Percentiles rank a stretch among this genome's conserved stretches.
phyloP scores from a whole-genome alignment of 2,329 filamentous ascomycete species.

The Alternaria tenuissima region DNA sequence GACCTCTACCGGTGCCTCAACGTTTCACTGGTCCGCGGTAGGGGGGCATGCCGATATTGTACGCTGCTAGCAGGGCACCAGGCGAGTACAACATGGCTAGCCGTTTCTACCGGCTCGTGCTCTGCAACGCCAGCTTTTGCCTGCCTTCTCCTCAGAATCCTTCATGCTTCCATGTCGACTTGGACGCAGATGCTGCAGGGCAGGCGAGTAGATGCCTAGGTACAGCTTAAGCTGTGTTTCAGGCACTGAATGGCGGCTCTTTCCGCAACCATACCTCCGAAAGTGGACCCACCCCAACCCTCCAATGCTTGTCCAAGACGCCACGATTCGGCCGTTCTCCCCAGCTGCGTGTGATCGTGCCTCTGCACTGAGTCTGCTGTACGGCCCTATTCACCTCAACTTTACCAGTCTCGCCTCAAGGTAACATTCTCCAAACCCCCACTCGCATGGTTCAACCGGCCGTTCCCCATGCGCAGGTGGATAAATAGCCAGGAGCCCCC shows the following conservation, averaged over 20 bases:
- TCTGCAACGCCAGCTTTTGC: constrained; percentile 4
- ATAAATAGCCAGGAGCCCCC: constrained; percentile 5
- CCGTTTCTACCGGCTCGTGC: constrained; percentile 15
- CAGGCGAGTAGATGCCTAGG: not conserved
- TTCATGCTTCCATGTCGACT: not conserved
- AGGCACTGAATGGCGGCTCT: constrained; percentile 16
- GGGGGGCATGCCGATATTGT: constrained; percentile 4
- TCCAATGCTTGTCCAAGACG: constrained; percentile 7
- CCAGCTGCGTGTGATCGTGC: not conserved
- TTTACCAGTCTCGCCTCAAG: not conserved
- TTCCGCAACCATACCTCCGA: constrained; percentile 22
- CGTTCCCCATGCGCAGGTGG: constrained; percentile 7
- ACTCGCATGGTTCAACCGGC: not conserved
- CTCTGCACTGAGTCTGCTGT: not conserved
- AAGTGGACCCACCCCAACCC: constrained; percentile 12
- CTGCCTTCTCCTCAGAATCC: not conserved
- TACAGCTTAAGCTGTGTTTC: constrained; percentile 8
- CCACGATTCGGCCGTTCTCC: not conserved
- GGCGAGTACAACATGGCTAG: constrained; percentile 10
- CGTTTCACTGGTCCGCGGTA: constrained; percentile 13
- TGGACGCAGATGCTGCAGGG: not conserved
- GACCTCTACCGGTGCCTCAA: constrained; percentile 9
- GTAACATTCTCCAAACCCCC: not conserved
- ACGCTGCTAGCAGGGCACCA: constrained; percentile 7
- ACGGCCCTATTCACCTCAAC: constrained; percentile 2